A percentile compares a stretch with the other conserved stretches of the same genome.
Evolutionary conservation across 306 rosid genomes (phyloP).

Genomic region (Pyrus pyrifolia): DNA sequence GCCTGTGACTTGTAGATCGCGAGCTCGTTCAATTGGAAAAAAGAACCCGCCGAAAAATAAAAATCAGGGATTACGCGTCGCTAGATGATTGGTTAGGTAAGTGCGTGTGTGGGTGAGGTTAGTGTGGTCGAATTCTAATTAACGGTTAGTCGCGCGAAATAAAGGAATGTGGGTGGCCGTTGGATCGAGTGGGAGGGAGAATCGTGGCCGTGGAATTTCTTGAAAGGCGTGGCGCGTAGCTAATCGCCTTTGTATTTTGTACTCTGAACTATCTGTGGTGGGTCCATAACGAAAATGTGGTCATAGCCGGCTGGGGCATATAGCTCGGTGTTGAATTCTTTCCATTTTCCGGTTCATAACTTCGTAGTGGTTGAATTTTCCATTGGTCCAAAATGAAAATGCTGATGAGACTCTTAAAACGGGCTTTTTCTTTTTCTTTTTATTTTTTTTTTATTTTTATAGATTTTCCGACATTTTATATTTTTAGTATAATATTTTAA

Average conservation of each 20-base stretch:
- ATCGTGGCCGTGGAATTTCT: not conserved
- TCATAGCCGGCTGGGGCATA: too few species aligned
- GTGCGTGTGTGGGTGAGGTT: not conserved
- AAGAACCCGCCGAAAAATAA: not conserved
- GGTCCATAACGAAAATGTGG: too few species aligned
- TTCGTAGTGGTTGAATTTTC: too few species aligned
- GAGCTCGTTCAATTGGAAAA: not conserved
- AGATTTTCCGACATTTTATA: fast-evolving
- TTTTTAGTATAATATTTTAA: too few species aligned
- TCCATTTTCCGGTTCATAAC: too few species aligned
- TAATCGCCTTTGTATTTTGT: not conserved
- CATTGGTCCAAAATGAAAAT: too few species aligned
- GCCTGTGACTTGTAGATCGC: not conserved
- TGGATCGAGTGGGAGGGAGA: not conserved
- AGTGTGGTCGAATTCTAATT: not conserved
- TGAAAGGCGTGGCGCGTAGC: not conserved
- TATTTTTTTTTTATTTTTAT: too few species aligned
- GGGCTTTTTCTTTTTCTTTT: too few species aligned
- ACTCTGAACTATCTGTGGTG: too few species aligned
- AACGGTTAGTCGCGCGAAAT: not conserved
- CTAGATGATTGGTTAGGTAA: not conserved
- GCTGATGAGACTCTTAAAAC: too few species aligned
- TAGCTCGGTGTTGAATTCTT: too few species aligned
- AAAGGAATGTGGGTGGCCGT: not conserved
- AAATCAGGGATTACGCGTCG: not conserved